Evolutionary conservation across 305 asterid genomes (phyloP).

Genomic region (Fraxinus floribunda): DNA sequence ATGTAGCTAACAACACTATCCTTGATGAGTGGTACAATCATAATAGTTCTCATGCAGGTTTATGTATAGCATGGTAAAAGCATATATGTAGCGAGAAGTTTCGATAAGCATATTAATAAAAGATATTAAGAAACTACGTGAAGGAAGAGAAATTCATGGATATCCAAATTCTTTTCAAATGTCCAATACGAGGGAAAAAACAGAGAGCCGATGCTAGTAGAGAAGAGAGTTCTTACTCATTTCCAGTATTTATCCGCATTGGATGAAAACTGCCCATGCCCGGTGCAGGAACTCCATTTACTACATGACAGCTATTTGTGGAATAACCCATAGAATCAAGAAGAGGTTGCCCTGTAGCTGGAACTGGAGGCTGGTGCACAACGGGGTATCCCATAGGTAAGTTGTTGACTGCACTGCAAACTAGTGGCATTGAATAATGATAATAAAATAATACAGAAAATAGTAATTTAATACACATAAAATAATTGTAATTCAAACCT

Average conservation of each 20-base stretch:
- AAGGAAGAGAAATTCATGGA: neutral
- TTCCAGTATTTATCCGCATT: slow-evolving; percentile 59
- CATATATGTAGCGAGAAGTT: neutral
- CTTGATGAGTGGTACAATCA: neutral
- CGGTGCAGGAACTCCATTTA: slow-evolving; percentile 68
- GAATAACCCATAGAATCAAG: slow-evolving; percentile 56
- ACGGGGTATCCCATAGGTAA: slow-evolving; percentile 80
- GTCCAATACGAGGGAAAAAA: neutral
- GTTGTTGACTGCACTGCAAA: slow-evolving; percentile 74
- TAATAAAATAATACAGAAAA: slow-evolving; percentile 11
- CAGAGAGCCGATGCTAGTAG: neutral
- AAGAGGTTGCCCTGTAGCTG: slow-evolving; percentile 62
- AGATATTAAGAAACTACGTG: neutral
- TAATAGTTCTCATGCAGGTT: neutral
- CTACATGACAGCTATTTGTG: slow-evolving; percentile 55
- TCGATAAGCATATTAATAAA: neutral
- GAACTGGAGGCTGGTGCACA: slow-evolving; percentile 52
- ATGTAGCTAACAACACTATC: neutral
- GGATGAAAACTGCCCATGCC: slow-evolving; percentile 49
- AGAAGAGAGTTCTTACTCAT: slow-evolving; percentile 48
- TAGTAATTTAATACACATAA: neutral
- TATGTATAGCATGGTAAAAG: neutral
- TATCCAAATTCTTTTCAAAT: neutral
- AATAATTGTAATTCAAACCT: neutral
- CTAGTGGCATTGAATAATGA: slow-evolving; percentile 34